Conservation (phyloP, 208 protist species). For the Phytomonas francai region DNA sequence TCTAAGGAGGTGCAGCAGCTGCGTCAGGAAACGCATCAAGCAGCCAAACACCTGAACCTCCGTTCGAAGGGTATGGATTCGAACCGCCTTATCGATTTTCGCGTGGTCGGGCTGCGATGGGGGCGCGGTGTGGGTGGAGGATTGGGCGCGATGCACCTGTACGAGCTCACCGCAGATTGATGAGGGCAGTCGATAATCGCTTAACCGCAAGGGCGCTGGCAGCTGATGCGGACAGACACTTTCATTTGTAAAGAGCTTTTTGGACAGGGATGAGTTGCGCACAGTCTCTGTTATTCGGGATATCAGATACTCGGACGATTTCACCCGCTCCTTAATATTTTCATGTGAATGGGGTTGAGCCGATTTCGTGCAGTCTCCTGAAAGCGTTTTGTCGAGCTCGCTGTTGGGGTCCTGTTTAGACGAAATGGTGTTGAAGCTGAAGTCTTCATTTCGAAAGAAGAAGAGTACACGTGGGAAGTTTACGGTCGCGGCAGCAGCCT, state of each 20-base stretch:
- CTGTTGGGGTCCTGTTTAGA: not conserved
- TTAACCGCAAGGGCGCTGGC: conserved; percentile 37
- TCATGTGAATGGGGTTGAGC: not conserved
- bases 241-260: conserved; percentile 28
- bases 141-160: conserved; percentile 25
- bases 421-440: conserved; percentile 15
- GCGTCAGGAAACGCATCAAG: conserved; percentile 29
- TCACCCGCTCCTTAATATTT: not conserved
- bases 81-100: not conserved
- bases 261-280: not conserved
- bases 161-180: conserved; percentile 25
- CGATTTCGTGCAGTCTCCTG: not conserved
- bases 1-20: conserved; percentile 27
- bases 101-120: not conserved
- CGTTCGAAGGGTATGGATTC: conserved; percentile 17
- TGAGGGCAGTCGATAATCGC: conserved; percentile 52
- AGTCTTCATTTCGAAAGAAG: conserved; percentile 42
- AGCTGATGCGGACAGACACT: conserved; percentile 43
- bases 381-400: not conserved
- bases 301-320: not conserved
- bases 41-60: conserved; percentile 43
- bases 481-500: not conserved
- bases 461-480: conserved; percentile 62
- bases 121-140: conserved; percentile 3
- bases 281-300: not conserved